Conservation (phyloP, 2,329 filamentous ascomycete species). For the Penicillium sp. region DNA sequence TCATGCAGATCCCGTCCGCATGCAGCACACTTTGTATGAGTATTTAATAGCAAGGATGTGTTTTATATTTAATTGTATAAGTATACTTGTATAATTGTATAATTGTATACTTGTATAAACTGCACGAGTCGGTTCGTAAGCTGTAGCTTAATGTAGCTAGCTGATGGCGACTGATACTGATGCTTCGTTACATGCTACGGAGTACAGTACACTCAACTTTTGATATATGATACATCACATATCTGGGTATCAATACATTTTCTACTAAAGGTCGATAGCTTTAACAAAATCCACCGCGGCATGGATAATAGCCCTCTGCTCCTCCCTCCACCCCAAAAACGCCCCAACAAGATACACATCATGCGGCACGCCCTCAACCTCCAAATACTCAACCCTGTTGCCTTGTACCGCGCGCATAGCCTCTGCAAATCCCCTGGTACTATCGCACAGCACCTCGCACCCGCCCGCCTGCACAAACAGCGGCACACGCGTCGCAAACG, state of each 20-base stretch:
- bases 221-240: no score
- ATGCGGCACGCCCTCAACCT: slow-evolving; percentile 16
- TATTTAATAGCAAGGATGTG: no score
- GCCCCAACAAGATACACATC: slow-evolving; percentile 18
- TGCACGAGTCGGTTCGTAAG: no score
- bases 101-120: no score
- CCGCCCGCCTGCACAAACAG: slow-evolving; percentile 17
- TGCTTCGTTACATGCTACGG: no score
- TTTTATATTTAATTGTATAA: no score
- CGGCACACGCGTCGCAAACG: slow-evolving; percentile 18
- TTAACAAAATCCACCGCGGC: background rate
- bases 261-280: background rate
- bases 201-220: no score
- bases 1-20: background rate
- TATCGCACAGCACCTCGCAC: slow-evolving; percentile 17
- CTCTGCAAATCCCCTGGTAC: slow-evolving; percentile 7
- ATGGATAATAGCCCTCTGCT: slow-evolving; percentile 13
- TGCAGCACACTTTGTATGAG: background rate
- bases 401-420: background rate
- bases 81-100: no score
- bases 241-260: no score
- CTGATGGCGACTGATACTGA: no score
- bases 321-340: slow-evolving; percentile 15
- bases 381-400: slow-evolving; percentile 15
- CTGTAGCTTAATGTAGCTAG: no score